A percentile compares a stretch with the other conserved stretches of the same genome.
Conservation (phyloP, 2,329 filamentous ascomycete species). For the Pseudogymnoascus pannorum region DNA sequence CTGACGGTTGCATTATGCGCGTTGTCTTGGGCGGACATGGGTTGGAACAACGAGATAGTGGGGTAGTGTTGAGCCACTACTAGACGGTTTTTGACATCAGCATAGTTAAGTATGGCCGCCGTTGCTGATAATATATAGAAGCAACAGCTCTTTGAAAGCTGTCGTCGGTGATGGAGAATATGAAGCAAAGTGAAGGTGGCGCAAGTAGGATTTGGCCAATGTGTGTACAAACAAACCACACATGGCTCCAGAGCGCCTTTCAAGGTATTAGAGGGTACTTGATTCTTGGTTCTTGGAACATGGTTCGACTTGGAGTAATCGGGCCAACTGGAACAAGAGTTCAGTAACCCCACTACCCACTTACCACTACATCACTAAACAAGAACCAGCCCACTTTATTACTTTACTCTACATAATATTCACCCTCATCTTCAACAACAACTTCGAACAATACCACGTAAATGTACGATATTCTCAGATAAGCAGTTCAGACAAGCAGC, state of each 20-base stretch:
- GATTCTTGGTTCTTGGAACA: background rate
- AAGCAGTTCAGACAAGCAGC: background rate
- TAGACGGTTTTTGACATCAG: background rate
- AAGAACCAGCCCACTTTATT: background rate
- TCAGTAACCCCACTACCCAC: background rate
- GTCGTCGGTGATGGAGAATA: background rate
- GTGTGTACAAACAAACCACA: background rate
- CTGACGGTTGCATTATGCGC: conserved; percentile 10
- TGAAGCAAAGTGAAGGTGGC: background rate
- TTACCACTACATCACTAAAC: background rate
- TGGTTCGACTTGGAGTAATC: conserved; percentile 2
- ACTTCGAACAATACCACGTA: background rate
- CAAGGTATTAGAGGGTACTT: background rate
- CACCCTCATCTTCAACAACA: background rate
- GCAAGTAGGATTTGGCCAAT: background rate
- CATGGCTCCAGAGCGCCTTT: background rate
- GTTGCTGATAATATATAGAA: background rate
- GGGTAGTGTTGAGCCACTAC: conserved; percentile 6
- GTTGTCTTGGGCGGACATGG: conserved; percentile 4
- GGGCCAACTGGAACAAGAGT: background rate
- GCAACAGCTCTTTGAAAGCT: background rate
- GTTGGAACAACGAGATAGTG: conserved; percentile 1
- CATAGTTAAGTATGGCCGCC: background rate
- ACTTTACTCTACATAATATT: background rate
- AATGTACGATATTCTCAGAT: background rate